Evolutionary conservation across 192 early-diverging fungal species (phyloP).

Genomic region (Linnemannia exigua): DNA sequence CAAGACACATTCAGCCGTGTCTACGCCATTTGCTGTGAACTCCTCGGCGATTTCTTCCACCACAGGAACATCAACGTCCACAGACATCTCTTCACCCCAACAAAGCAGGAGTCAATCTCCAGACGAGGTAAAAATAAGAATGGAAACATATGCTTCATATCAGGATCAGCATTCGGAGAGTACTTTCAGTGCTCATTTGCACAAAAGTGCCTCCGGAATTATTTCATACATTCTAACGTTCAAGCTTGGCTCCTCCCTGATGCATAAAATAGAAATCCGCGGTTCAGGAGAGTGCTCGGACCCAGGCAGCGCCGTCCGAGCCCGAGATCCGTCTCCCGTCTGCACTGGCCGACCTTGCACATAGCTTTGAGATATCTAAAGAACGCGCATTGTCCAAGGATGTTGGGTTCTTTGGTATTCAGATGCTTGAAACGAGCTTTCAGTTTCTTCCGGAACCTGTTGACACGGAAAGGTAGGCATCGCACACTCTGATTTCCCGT

Average conservation of each 20-base stretch:
- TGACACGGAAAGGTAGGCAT: slow-evolving; percentile 85
- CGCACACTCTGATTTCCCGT: neutral
- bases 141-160: neutral
- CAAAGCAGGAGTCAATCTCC: slow-evolving; percentile 7
- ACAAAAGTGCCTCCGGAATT: neutral
- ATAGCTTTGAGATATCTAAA: slow-evolving; percentile 68
- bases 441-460: slow-evolving; percentile 84
- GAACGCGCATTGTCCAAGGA: slow-evolving; percentile 61
- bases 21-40: neutral
- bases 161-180: neutral
- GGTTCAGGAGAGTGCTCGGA: neutral
- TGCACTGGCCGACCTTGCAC: slow-evolving; percentile 67
- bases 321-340: slow-evolving; percentile 65
- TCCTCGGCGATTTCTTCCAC: neutral
- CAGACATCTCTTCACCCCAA: slow-evolving; percentile 7
- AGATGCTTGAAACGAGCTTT: slow-evolving; percentile 91
- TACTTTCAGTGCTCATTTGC: neutral
- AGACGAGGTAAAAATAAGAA: slow-evolving; percentile 10
- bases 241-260: neutral
- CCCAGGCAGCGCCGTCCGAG: neutral
- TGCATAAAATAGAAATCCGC: neutral
- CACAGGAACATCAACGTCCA: slow-evolving; percentile 6
- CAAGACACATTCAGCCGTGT: neutral
- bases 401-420: slow-evolving; percentile 62
- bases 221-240: neutral